phyloP scores from a whole-genome alignment of 441 rosid genomes.

The Capsella rubella region DNA sequence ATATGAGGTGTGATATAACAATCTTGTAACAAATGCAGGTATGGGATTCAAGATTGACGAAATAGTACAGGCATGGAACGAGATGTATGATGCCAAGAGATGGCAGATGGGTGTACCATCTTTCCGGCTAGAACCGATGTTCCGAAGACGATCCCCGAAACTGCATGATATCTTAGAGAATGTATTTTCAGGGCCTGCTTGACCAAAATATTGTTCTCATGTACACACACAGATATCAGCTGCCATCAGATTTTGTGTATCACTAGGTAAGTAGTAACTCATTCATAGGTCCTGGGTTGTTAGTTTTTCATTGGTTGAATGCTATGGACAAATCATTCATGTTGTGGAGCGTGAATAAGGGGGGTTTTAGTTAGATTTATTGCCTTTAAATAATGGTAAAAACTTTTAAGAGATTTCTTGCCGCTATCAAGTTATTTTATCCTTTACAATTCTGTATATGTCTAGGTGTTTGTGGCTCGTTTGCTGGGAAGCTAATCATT shows the following conservation, averaged over 20 bases:
- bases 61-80: conserved; percentile 98
- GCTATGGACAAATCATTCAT: neutral
- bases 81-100: conserved; percentile 95
- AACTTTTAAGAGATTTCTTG: conserved; percentile 1
- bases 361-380: conserved; percentile 7
- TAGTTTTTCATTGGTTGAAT: conserved; percentile 5
- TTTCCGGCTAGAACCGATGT: conserved; percentile 91
- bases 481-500: conserved; percentile 21
- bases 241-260: conserved; percentile 15
- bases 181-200: conserved; percentile 42
- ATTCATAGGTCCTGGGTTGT: neutral
- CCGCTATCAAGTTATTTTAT: neutral
- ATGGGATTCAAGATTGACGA: conserved; percentile 95
- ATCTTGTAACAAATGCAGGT: conserved; percentile 50
- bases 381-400: conserved; percentile 2
- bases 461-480: neutral
- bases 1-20: conserved; percentile 17
- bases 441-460: neutral
- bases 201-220: conserved; percentile 24
- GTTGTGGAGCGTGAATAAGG: conserved; percentile 12
- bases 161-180: conserved; percentile 83
- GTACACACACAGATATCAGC: conserved; percentile 12
- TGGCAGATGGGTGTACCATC: conserved; percentile 94
- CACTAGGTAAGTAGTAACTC: conserved; percentile 39
- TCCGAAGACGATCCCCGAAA: conserved; percentile 79